phyloP scores from a whole-genome alignment of 108 stramenopile genomes.

The Nitzschia palea region DNA sequence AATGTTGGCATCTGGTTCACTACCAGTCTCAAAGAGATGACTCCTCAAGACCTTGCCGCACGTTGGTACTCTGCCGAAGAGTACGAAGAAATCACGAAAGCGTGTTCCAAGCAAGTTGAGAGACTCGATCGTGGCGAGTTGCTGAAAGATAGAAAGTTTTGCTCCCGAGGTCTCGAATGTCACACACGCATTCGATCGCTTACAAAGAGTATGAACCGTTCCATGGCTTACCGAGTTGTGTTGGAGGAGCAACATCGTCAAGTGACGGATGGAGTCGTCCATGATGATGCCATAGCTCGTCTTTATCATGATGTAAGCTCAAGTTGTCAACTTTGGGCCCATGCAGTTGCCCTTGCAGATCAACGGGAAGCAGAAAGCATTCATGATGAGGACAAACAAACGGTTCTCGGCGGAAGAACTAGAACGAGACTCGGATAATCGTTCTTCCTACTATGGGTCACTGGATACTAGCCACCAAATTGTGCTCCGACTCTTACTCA shows the following conservation, averaged over 20 bases:
- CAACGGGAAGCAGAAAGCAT: slow-evolving; percentile 12
- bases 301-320: slow-evolving; percentile 5
- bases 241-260: slow-evolving; percentile 5
- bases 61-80: slow-evolving; percentile 4
- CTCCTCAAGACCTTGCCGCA: too few relatives aligned
- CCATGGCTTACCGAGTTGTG: background rate
- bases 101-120: background rate
- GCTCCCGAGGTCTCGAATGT: background rate
- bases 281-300: background rate
- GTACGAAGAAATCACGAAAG: background rate
- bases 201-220: background rate
- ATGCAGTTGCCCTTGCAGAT: background rate
- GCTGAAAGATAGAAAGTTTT: background rate
- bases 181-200: background rate
- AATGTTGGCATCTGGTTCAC: too few relatives aligned
- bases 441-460: too few relatives aligned
- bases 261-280: background rate
- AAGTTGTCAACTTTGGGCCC: slow-evolving; percentile 11
- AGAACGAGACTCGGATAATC: too few relatives aligned
- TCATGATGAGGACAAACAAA: too few relatives aligned
- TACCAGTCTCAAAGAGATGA: too few relatives aligned
- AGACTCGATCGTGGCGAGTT: background rate
- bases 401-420: too few relatives aligned
- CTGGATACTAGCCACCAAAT: too few relatives aligned
- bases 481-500: too few relatives aligned